Base-by-base conservation (phyloP, 495 filamentous ascomycete genomes). In the Rhizodiscina lignyota region DNA sequence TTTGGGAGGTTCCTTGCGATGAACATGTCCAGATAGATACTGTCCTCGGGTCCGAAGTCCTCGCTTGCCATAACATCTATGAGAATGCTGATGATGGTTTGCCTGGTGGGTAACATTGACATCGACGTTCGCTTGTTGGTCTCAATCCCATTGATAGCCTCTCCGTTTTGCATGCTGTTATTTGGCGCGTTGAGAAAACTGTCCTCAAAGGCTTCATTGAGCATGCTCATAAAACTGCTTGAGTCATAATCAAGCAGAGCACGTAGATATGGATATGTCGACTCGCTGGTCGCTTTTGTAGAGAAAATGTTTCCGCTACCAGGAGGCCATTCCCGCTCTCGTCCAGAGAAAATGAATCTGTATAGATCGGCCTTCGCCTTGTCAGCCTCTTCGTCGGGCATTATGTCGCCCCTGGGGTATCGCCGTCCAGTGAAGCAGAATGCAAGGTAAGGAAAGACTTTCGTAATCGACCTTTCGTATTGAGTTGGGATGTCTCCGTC, bases 161-260 rank as follows among this genome's bases (percentile, higher is more conserved):
- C 30, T 6, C 30, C 30, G 30, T 32, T 18, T 8, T 23, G 6
- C 8, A 12, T 10, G 17, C 10, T 18, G 10, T 54, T 43, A 4
- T 62, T 49, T 22, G 60, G 59, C n/a, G 70, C 69, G 42, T 64
- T 66, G 28, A 97, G 65, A 41, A 92, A 97, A 4, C 74, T 64
- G 49, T 97, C 86, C 53, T 97, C 89, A 45, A 97, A 97, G 5
- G 89, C 89, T 56, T 97, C 89, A 44, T 97, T 96, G 15, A 97
- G 59, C 45, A 87, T 84, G 56, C 86, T 94, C 55, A 97, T 68
- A 44, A 94, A 86, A 56, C 83, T 94, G 2, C 82, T 66, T 0
- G 89, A 69, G 53, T 94, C 82, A 42, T 91, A 94, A 34, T 82
- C 70, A 18, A 97, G 63, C 34, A 96, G 77, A 43, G 79, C 68